These are phyloP conservation scores for Cocos nucifera DNA, from an alignment of 176 grass and related monocot species.

Conservation along the genomic window DNA sequence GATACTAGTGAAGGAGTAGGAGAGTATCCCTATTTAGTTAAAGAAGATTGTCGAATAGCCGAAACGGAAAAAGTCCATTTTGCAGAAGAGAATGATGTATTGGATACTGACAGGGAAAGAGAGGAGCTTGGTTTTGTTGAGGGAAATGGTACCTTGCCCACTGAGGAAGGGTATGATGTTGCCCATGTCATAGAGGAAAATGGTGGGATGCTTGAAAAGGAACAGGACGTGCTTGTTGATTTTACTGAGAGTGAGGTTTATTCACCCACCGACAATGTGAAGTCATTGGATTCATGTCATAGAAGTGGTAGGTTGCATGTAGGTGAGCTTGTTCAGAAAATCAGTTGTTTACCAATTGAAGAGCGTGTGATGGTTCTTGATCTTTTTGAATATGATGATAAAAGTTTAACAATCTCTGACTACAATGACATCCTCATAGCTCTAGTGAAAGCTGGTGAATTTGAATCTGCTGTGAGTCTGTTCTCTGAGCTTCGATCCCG, in stretches of 20 bases:
- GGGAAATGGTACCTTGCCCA: neutral
- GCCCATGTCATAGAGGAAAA: neutral
- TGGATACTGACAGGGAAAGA: too few species aligned
- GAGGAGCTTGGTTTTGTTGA: too few species aligned
- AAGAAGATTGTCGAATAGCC: neutral
- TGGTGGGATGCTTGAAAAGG: neutral
- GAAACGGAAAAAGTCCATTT: conserved; percentile 10
- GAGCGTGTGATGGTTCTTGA: conserved; percentile 74
- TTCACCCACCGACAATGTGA: neutral
- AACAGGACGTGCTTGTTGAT: neutral
- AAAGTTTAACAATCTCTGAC: conserved; percentile 55
- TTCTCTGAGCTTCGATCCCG: conserved; percentile 43
- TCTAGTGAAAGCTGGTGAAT: conserved; percentile 47
- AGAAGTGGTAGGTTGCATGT: conserved; percentile 13
- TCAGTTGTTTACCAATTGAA: conserved; percentile 53
- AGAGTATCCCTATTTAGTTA: too few species aligned
- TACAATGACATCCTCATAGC: conserved; percentile 81
- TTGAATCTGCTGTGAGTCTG: conserved; percentile 38
- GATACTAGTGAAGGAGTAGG: too few species aligned
- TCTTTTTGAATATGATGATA: conserved; percentile 53
- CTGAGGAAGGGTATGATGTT: too few species aligned
- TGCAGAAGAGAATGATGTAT: neutral
- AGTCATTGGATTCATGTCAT: neutral
- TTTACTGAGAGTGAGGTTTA: neutral
- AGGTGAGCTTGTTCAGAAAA: conserved; percentile 39